Evolutionary conservation across 2,329 filamentous ascomycete genomes (phyloP), one percentile per base, ranked within the genome.

Genomic region (Botryotinia convoluta): DNA sequence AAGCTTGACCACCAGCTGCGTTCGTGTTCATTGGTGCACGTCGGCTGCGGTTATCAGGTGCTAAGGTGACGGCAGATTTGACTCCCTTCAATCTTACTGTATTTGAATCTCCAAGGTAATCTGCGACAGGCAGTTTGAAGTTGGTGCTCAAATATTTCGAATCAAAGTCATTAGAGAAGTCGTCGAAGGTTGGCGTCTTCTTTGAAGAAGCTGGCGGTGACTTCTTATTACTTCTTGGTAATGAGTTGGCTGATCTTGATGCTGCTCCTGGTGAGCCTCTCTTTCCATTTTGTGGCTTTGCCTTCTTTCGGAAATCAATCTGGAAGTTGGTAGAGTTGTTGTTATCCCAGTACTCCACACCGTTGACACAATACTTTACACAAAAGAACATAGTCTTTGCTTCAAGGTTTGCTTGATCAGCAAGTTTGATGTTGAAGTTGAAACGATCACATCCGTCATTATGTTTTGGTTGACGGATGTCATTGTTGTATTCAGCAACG

Each of bases 281-380:
- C 84, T 89, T 90, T 76, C 87, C 87, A 75, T 84, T 89, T 78
- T 87, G 87, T 29, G 88, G 85, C 74, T 92, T 87, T 77, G 88
- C 83, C 84, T 93, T 94, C 87, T 95, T 97, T 76, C 87, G 86
- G 84, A 99, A 99, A 82, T 97, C 94, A 72, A 98, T 89, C 82
- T 98, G 95, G 84, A 96, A 99, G 84, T 99, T 98, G 83, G 90
- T 88, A 44, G 86, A 85, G 78, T 86, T 86, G 82, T 99, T 99
- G 87, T 95, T 99, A 83, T 99, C 96, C 96, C 96, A 99, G 82
- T 90, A 93, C 79, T 98, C 95, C 75, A 92, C 87, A 29, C 94
- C 93, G 75, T 91, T 91, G 74, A 97, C 94, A 57, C 85, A 89
- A 83, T 98, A 99, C 69, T 94, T 92, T 69, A 98, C 88, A 83